Evolutionary conservation across 1,139 yeast species (phyloP), one percentile per base, ranked within the genome.

Genomic region (Scheffersomyces illinoinensis): DNA sequence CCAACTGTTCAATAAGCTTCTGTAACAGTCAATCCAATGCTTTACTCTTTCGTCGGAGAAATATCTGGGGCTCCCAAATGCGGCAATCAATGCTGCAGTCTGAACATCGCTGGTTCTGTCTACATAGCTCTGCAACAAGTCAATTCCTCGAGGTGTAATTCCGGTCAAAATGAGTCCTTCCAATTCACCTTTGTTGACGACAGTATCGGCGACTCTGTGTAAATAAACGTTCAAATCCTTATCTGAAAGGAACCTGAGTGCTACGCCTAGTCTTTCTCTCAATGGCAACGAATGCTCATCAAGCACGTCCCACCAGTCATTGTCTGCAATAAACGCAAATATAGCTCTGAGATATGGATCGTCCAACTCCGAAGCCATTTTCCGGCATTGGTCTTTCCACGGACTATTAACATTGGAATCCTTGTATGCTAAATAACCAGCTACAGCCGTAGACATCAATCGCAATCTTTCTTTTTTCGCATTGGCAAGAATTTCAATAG

Each of bases 251-350:
- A 91, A 93, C 55, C 98, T 77, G 24, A 95, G 77, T 0, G 98
- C 98, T 50, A 95, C 93, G 0, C 98, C 98, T 17, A 95, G 75
- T 63, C 97, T 78, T 69, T 95, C 99, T 58, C 96, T 80, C 53
- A 95, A 77, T 0, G 99, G 97, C 54, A 95, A 79, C 1, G 97
- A 89, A 48, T 89, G 88, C 67, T 95, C 98, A 69, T 93, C 97
- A 58, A 95, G 79, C 2, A 95, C 97, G 70, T 92, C 98, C 87
- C 95, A 88, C 98, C 98, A 95, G 63, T 93, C 96, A 56, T 92
- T 91, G 69, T 95, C 98, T 0, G 98, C 93, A 58, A 95, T 89
- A 66, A 88, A 95, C 0, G 98, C 97, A 79, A 95, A 95, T 1
- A 93, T 91, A 0, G 97, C 97, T 51, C 98, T 76, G 61, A 95